Evolutionary conservation across 306 rosid genomes (phyloP).

Genomic region (Gastrolobium bilobum): DNA sequence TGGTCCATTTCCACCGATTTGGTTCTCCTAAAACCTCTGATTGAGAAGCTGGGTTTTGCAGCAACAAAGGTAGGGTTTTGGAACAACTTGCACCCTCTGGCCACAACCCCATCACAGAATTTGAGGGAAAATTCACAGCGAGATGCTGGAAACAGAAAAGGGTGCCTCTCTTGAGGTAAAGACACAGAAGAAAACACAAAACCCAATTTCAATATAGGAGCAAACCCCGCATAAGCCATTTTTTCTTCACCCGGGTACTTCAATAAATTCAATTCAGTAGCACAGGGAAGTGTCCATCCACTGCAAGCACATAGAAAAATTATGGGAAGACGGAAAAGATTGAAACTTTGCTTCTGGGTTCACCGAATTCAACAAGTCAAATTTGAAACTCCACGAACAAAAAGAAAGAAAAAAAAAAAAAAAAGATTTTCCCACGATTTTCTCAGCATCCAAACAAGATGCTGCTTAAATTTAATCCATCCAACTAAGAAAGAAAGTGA

Average conservation of each 20-base stretch:
- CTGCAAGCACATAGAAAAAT: slow-evolving; percentile 11
- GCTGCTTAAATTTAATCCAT: slow-evolving; percentile 38
- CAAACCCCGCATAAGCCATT: slow-evolving; percentile 74
- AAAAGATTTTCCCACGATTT: slow-evolving; percentile 27
- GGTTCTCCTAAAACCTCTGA: slow-evolving; percentile 60
- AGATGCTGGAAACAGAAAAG: slow-evolving; percentile 45
- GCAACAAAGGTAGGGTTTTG: slow-evolving; percentile 48
- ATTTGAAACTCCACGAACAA: slow-evolving; percentile 14
- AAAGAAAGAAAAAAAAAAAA: background rate
- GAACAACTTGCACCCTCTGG: slow-evolving; percentile 46
- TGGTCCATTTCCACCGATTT: slow-evolving; percentile 86
- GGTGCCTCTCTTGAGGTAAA: slow-evolving; percentile 51
- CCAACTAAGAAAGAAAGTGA: slow-evolving; percentile 30
- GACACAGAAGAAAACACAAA: slow-evolving; percentile 56
- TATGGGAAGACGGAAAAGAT: slow-evolving; percentile 21
- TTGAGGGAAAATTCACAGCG: slow-evolving; percentile 44
- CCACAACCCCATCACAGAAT: slow-evolving; percentile 50
- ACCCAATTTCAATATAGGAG: slow-evolving; percentile 57
- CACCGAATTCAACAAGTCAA: slow-evolving; percentile 26
- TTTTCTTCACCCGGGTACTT: slow-evolving; percentile 8
- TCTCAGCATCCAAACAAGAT: slow-evolving; percentile 54
- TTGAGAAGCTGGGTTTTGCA: slow-evolving; percentile 45
- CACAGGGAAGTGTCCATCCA: slow-evolving; percentile 40
- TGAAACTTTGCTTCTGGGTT: slow-evolving; percentile 47
- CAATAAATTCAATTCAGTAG: slow-evolving; percentile 41